These are phyloP conservation scores for Panicum hallii DNA, from an alignment of 202 grass and related monocot genomes.

Conservation along the genomic window DNA sequence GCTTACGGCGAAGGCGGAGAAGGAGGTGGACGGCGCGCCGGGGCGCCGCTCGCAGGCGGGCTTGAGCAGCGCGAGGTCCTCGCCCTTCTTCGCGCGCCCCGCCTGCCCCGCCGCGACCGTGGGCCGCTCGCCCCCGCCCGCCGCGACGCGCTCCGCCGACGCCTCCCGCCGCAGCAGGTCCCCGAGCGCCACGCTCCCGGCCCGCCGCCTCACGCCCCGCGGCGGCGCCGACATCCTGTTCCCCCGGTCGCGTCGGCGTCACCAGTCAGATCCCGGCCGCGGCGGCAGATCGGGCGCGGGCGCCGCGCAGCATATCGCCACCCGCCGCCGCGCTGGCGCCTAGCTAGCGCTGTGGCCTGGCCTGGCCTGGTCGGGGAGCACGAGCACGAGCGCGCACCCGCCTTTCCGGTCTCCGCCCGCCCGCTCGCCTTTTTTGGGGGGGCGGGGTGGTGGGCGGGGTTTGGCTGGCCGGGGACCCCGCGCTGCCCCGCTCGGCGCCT, in stretches of 20 bases:
- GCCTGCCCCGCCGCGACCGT: conserved; percentile 70
- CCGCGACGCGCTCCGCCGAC: conserved; percentile 45
- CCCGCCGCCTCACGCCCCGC: conserved; percentile 19
- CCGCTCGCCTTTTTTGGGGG: neutral
- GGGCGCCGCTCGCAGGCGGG: conserved; percentile 59
- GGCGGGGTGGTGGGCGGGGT: neutral
- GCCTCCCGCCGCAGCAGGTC: conserved; percentile 84
- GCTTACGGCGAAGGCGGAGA: conserved; percentile 90
- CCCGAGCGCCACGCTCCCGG: conserved; percentile 65
- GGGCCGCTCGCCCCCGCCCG: conserved; percentile 38
- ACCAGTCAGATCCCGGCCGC: conserved; percentile 31
- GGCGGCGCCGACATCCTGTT: neutral
- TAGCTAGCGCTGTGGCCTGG: neutral
- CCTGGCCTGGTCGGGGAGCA: conserved; percentile 9
- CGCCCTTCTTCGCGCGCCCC: conserved; percentile 82
- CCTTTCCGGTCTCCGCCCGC: conserved; percentile 8
- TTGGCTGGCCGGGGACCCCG: conserved; percentile 31
- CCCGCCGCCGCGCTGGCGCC: neutral
- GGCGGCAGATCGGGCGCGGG: conserved; percentile 3
- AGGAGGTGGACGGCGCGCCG: conserved; percentile 51
- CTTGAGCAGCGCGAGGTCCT: conserved; percentile 88
- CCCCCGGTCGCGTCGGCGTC: neutral
- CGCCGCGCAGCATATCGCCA: neutral
- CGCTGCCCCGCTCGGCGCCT: conserved; percentile 18
- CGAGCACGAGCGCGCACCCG: conserved; percentile 21